A percentile compares a stretch with the other conserved stretches of the same genome.
Conservation (phyloP, 169 alveolate species). For the Theileria parva region DNA sequence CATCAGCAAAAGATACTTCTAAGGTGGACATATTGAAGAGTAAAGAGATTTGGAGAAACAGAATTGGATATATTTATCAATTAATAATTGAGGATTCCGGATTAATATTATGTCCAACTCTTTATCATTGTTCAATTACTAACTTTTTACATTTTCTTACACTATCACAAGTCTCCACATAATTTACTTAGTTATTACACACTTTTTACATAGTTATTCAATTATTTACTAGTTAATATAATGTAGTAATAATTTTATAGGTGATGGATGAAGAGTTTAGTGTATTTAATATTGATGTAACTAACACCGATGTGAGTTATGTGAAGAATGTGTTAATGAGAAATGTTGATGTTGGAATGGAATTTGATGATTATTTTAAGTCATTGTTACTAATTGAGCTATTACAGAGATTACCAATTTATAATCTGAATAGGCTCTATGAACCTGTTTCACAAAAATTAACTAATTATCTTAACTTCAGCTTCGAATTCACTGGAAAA, state of each 20-base stretch:
- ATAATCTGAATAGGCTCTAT: conserved; percentile 60
- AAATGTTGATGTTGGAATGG: neutral
- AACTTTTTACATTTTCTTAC: conserved; percentile 25
- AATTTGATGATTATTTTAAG: conserved; percentile 30
- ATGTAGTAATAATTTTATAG: neutral
- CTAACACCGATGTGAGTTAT: neutral
- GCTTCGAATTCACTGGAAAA: conserved; percentile 71
- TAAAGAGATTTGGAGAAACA: conserved; percentile 50
- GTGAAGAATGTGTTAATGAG: neutral
- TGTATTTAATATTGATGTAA: neutral
- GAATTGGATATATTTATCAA: conserved; percentile 61
- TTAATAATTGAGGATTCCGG: conserved; percentile 29
- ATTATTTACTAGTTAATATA: too few relatives aligned
- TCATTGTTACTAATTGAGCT: conserved; percentile 66
- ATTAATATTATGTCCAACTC: conserved; percentile 36
- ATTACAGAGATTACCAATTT: conserved; percentile 63
- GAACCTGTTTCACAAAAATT: conserved; percentile 34
- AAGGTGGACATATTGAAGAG: conserved; percentile 17
- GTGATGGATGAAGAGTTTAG: neutral
- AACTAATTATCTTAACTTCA: conserved; percentile 55
- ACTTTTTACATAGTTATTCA: too few relatives aligned
- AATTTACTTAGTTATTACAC: too few relatives aligned
- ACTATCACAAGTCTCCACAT: conserved; percentile 4
- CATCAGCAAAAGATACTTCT: neutral
- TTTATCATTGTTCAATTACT: conserved; percentile 16